Evolutionary conservation across 306 rosid species (phyloP).

Genomic region (Mimosa bimucronata): DNA sequence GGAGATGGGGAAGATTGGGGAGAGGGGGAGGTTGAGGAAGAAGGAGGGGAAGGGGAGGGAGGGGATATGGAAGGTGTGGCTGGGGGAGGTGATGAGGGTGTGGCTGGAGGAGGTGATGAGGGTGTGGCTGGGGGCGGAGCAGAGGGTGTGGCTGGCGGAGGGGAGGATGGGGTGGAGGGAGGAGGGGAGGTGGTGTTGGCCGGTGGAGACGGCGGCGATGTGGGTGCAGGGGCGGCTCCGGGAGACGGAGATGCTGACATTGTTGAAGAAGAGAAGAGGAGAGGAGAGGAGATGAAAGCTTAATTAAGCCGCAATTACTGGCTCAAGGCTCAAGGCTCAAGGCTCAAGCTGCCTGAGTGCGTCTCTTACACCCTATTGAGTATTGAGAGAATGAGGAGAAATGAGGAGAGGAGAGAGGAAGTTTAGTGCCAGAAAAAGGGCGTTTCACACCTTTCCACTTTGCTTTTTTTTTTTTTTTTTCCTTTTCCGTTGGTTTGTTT

Average conservation of each 20-base stretch:
- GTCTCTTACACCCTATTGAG: constrained; percentile 3
- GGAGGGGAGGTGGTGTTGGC: constrained; percentile 38
- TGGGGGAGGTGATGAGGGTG: neutral
- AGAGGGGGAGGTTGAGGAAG: neutral
- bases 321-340: too few relatives aligned
- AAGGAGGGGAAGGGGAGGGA: constrained; percentile 6
- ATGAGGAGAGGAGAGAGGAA: too few relatives aligned
- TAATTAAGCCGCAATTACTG: neutral
- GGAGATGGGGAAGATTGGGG: neutral
- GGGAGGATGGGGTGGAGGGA: neutral
- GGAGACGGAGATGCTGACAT: constrained; percentile 43
- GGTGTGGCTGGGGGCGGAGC: constrained; percentile 33
- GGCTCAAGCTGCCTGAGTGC: too few relatives aligned
- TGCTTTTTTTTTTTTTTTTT: neutral
- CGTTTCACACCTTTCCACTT: neutral
- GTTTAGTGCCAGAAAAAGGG: neutral
- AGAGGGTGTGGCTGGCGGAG: constrained; percentile 4
- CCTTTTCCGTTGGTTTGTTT: neutral
- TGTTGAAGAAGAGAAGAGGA: neutral
- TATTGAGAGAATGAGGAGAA: neutral
- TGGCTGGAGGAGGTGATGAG: neutral
- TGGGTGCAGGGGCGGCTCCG: constrained; percentile 51
- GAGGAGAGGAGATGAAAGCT: too few relatives aligned
- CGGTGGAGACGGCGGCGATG: constrained; percentile 50
- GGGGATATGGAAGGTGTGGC: neutral